A percentile compares a stretch with the other conserved stretches of the same genome.
Evolutionary conservation across 352 stramenopile genomes (phyloP).

Genomic region (Phytophthora pluvialis): DNA sequence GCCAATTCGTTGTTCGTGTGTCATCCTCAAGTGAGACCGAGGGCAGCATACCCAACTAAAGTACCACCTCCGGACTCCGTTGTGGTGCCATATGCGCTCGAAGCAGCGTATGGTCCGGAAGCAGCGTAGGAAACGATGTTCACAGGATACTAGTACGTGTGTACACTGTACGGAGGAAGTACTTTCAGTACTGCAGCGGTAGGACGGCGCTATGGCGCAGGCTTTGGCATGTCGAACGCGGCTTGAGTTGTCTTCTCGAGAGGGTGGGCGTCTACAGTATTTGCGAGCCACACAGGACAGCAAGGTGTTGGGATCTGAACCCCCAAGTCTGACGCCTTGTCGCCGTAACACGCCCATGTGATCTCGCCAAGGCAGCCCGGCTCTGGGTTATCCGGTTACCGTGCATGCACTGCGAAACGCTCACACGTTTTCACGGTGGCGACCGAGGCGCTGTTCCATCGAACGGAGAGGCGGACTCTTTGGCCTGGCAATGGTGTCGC

Average conservation of each 20-base stretch:
- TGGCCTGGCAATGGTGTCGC: slow-evolving; percentile 21
- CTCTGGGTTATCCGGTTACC: slow-evolving; percentile 14
- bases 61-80: slow-evolving; percentile 24
- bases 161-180: not conserved
- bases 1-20: slow-evolving; percentile 8
- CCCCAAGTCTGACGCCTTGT: slow-evolving; percentile 18
- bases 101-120: slow-evolving; percentile 25
- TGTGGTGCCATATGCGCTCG: slow-evolving; percentile 20
- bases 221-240: not conserved
- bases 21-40: slow-evolving; percentile 23
- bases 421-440: not conserved
- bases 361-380: slow-evolving; percentile 20
- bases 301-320: slow-evolving; percentile 23
- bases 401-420: not conserved
- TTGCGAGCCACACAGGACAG: slow-evolving; percentile 18
- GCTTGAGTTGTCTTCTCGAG: slow-evolving; percentile 13
- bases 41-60: not conserved
- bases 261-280: not conserved
- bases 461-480: slow-evolving; percentile 16
- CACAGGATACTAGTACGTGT: no score
- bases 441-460: slow-evolving; percentile 3
- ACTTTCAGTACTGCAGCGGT: slow-evolving; percentile 5
- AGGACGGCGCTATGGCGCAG: no score
- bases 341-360: slow-evolving; percentile 32
- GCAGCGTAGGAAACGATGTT: slow-evolving; percentile 17